Percentiles rank a stretch among this genome's conserved stretches.
Conservation (phyloP, 441 rosid species). For the Eruca vesicaria region DNA sequence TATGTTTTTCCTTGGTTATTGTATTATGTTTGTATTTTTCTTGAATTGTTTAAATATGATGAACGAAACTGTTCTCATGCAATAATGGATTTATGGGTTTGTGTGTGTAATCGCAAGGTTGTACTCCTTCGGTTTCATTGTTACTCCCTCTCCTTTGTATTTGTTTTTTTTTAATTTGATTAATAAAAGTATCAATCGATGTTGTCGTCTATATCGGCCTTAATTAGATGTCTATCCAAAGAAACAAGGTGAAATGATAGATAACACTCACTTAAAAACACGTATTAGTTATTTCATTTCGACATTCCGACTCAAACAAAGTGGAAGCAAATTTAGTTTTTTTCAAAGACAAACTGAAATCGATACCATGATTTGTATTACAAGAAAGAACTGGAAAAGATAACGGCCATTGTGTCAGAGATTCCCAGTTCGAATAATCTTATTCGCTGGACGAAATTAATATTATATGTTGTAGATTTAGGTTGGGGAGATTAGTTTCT, state of each 20-base stretch:
- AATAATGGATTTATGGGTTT: conserved; percentile 2
- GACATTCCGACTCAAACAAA: neutral
- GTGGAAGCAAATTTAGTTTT: no score
- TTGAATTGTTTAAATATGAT: conserved; percentile 1
- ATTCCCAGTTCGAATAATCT: no score
- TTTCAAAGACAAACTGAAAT: no score
- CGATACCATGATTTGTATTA: no score
- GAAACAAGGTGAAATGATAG: neutral
- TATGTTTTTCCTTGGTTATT: neutral
- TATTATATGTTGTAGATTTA: no score
- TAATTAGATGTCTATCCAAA: neutral
- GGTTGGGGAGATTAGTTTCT: no score
- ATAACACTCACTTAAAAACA: no score
- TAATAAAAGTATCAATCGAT: neutral
- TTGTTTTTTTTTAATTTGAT: conserved; percentile 1
- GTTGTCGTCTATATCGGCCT: neutral
- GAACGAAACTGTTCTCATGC: conserved; percentile 3
- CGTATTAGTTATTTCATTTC: neutral
- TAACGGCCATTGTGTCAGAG: no score
- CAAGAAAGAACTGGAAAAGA: no score
- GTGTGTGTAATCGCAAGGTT: conserved; percentile 4
- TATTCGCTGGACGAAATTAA: no score
- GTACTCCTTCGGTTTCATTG: neutral
- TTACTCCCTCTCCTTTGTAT: neutral
- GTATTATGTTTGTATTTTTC: neutral